These are phyloP conservation scores for Phylloporus rhodoxanthus DNA, from an alignment of 768 basidiomycete species.

Conservation along the genomic window DNA sequence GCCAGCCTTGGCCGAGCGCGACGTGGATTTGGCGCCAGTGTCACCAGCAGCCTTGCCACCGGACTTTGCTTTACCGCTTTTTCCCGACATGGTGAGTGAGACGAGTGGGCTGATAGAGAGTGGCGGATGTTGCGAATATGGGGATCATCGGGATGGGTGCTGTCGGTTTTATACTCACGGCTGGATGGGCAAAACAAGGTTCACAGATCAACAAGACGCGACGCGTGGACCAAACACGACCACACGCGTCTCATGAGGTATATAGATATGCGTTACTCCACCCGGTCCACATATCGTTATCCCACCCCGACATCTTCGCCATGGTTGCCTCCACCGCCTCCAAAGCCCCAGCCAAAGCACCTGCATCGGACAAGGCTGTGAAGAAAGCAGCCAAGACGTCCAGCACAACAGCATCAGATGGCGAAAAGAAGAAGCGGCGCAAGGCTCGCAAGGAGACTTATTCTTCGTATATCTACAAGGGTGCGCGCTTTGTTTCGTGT, in stretches of 20 bases:
- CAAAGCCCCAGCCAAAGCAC: slow-evolving; percentile 43
- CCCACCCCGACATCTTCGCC: slow-evolving; percentile 14
- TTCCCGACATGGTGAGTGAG: slow-evolving; percentile 33
- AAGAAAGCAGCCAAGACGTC: slow-evolving; percentile 59
- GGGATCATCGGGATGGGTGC: neutral
- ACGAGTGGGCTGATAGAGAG: neutral
- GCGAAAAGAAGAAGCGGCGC: slow-evolving; percentile 84
- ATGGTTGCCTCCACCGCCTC: slow-evolving; percentile 52
- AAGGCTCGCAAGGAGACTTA: slow-evolving; percentile 90
- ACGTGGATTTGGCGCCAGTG: slow-evolving; percentile 26
- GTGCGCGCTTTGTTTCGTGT: slow-evolving; percentile 29
- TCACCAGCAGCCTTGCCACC: slow-evolving; percentile 56
- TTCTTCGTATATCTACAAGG: slow-evolving; percentile 94
- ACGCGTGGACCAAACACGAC: slow-evolving; percentile 35
- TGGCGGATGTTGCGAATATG: slow-evolving; percentile 8
- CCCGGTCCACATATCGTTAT: slow-evolving; percentile 10
- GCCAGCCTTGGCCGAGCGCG: slow-evolving; percentile 38
- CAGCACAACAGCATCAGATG: slow-evolving; percentile 48
- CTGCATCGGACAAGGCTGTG: slow-evolving; percentile 28
- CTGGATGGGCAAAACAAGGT: slow-evolving; percentile 28
- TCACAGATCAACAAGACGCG: slow-evolving; percentile 35
- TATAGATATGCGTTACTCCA: slow-evolving; percentile 7
- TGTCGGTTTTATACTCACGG: slow-evolving; percentile 27
- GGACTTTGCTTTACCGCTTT: slow-evolving; percentile 55
- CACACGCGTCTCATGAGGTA: slow-evolving; percentile 32